Base-by-base conservation (phyloP, 2,329 filamentous ascomycete genomes). In the Botryotinia narcissicola region DNA sequence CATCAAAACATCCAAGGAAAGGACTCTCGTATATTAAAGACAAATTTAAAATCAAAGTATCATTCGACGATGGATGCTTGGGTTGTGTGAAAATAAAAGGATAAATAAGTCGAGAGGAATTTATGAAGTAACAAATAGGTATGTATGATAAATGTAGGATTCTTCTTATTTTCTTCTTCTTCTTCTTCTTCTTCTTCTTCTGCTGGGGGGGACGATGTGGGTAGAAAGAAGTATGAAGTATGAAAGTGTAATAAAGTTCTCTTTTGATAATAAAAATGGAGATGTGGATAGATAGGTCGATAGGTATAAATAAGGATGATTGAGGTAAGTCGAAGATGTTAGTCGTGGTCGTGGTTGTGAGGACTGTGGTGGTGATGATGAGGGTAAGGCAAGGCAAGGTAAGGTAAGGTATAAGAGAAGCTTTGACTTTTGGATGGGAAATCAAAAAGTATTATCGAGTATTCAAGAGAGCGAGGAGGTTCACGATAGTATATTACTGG, bases 401-500 rank as follows among this genome's bases (percentile, higher is more conserved):
- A 44, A 44, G 42, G 42, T n/a, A 7, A 54, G 25, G 51, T 54
- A n/a, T 54, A 16, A 54, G 51, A 54, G 29, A 48, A 46, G 42
- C 44, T 48, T 66, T 66, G 63, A 66, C 63, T 37, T 29, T 37
- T 37, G 29, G 63, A 51, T 10, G 32, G 44, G 63, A 66, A 66
- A 25, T 40, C 29, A 44, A 48, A 69, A 69, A n/a, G 12, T n/a
- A 51, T 51, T n/a, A 25, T 51, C 48, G 48, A 51, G 51, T 54
- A 54, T 54, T 14, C 16, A 25, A n/a, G 12, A 54, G 51, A 54
- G 51, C 25, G 51, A 51, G 44, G 63, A 67, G 63, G 63, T 67
- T 67, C 63, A 67, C 63, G 35, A 69, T 57, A 57, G 66, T 69
- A 69, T 59, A 37, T n/a, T 54, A 37, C 35, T 69, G 35, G 35